Conservation (phyloP, 1,284 basidiomycete genomes). For the Moesziomyces sp. region DNA sequence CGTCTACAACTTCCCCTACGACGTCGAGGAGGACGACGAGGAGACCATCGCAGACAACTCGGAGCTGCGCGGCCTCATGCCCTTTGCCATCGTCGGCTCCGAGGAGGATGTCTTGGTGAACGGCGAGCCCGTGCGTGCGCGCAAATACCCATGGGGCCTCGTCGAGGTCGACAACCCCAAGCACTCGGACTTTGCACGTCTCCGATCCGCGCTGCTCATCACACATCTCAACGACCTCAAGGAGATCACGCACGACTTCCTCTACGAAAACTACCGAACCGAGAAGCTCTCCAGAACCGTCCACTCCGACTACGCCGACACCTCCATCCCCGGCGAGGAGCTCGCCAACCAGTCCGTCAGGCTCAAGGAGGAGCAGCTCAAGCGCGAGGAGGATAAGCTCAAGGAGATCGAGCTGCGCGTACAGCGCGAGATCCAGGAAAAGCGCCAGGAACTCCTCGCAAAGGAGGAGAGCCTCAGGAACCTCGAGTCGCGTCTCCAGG, state of each 20-base stretch:
- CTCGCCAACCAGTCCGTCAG: slow-evolving; percentile 95
- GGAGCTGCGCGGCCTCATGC: slow-evolving; percentile 70
- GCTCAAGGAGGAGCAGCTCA: slow-evolving; percentile 98
- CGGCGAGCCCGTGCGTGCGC: slow-evolving; percentile 88
- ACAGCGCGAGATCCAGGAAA: slow-evolving; percentile 98
- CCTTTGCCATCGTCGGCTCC: slow-evolving; percentile 96
- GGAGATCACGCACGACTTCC: slow-evolving; percentile 89
- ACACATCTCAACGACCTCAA: slow-evolving; percentile 93
- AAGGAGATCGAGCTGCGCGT: slow-evolving; percentile 98
- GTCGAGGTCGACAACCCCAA: slow-evolving; percentile 98
- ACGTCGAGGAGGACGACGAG: slow-evolving; percentile 97
- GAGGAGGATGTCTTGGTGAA: slow-evolving; percentile 95
- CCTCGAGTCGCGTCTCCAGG: slow-evolving; percentile 87
- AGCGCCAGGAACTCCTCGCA: slow-evolving; percentile 86
- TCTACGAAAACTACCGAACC: slow-evolving; percentile 92
- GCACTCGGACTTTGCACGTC: slow-evolving; percentile 94
- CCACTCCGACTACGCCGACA: slow-evolving; percentile 74
- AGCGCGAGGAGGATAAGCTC: slow-evolving; percentile 82
- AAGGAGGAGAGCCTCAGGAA: slow-evolving; percentile 74
- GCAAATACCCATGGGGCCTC: slow-evolving; percentile 96
- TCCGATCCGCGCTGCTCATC: slow-evolving; percentile 89
- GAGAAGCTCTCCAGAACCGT: slow-evolving; percentile 96
- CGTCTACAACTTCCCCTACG: slow-evolving; percentile 99
- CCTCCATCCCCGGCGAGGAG: slow-evolving; percentile 77
- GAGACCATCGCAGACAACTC: slow-evolving; percentile 96